Conservation (phyloP, 352 stramenopile genomes). For the Pythium guiyangense region DNA sequence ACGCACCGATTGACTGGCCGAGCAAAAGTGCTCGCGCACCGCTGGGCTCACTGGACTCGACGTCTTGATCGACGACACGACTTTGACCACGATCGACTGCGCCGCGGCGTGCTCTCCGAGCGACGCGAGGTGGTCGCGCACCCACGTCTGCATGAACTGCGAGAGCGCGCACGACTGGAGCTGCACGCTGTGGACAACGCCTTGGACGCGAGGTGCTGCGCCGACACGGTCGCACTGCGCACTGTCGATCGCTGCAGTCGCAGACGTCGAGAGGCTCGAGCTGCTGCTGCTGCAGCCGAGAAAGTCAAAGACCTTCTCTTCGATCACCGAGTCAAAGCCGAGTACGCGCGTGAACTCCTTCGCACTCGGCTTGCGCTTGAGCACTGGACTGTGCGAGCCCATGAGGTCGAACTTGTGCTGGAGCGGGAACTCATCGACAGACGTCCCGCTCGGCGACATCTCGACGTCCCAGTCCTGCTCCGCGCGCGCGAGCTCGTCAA, state of each 20-base stretch:
- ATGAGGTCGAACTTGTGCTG: constrained; percentile 26
- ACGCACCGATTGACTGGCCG: no score
- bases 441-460: constrained; percentile 52
- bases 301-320: constrained; percentile 44
- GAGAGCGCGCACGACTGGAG: no score
- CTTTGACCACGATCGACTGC: no score
- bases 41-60: no score
- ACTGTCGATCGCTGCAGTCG: constrained; percentile 12
- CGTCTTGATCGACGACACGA: no score
- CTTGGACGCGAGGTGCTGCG: constrained; percentile 14
- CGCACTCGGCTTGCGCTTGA: constrained; percentile 37
- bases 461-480: constrained; percentile 34
- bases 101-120: no score
- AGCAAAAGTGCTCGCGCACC: no score
- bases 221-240: constrained; percentile 13
- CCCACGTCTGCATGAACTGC: no score
- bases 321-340: constrained; percentile 46
- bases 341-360: constrained; percentile 65
- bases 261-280: background rate
- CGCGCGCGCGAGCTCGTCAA: constrained; percentile 43
- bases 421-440: constrained; percentile 61
- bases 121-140: no score
- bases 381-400: constrained; percentile 48
- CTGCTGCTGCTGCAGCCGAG: constrained; percentile 13
- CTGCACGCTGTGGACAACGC: constrained; percentile 40